These are phyloP conservation scores for Anaeramoeba flamelloides DNA, from an alignment of 78 protist species.

Conservation along the genomic window DNA sequence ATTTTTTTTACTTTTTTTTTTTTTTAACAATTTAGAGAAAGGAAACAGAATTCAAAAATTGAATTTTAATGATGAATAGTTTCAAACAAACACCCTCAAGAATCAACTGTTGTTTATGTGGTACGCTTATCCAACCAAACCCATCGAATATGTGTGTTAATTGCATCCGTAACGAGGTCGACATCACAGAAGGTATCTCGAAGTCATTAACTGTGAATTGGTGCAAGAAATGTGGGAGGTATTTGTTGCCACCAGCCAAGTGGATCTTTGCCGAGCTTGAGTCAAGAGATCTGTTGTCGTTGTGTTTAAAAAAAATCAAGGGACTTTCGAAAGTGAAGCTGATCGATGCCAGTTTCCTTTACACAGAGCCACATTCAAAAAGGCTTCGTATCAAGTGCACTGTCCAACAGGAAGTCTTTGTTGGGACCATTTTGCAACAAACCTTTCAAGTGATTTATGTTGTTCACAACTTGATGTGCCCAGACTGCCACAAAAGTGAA, in stretches of 20 bases:
- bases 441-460: constrained; percentile 67
- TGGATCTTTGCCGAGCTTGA: constrained; percentile 75
- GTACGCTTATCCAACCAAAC: constrained; percentile 59
- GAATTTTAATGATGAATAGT: too few species aligned
- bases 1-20: too few species aligned
- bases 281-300: constrained; percentile 71
- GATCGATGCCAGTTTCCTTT: constrained; percentile 89
- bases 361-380: constrained; percentile 97
- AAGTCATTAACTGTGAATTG: constrained; percentile 42
- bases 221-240: constrained; percentile 84
- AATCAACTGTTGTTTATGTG: constrained; percentile 59
- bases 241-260: constrained; percentile 37
- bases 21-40: too few species aligned
- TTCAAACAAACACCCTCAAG: too few species aligned
- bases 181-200: constrained; percentile 90
- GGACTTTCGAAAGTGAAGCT: constrained; percentile 58
- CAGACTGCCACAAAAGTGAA: constrained; percentile 51
- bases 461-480: constrained; percentile 62
- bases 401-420: constrained; percentile 75
- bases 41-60: too few species aligned
- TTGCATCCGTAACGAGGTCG: constrained; percentile 72
- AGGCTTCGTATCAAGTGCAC: constrained; percentile 76
- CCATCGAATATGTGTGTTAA: constrained; percentile 85
- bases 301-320: constrained; percentile 30
- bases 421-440: constrained; percentile 48